A percentile compares a stretch with the other conserved stretches of the same genome.
phyloP scores from a whole-genome alignment of 2,329 filamentous ascomycete genomes.

The Cordyceps militaris region DNA sequence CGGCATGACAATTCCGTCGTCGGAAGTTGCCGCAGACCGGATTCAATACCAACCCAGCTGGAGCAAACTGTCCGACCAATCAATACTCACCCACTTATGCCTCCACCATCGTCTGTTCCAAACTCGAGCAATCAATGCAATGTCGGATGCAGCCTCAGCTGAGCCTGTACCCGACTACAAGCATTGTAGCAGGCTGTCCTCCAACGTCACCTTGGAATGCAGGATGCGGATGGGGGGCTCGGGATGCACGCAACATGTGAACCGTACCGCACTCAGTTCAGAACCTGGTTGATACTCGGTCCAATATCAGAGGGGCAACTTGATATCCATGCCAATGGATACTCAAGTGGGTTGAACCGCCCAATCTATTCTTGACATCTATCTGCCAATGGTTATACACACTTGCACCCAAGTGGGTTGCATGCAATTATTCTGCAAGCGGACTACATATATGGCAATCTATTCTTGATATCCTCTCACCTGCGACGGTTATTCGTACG shows the following conservation, averaged over 20 bases:
- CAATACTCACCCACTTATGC: not conserved
- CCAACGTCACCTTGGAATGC: no score
- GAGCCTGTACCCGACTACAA: not conserved
- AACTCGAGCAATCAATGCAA: not conserved
- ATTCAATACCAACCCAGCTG: not conserved
- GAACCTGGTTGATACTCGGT: not conserved
- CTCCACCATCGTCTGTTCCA: not conserved
- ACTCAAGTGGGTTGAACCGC: not conserved
- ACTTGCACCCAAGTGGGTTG: not conserved
- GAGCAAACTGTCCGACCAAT: not conserved
- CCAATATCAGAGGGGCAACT: not conserved
- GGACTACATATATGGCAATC: not conserved
- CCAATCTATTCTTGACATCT: not conserved
- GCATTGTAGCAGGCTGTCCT: no score
- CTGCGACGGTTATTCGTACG: no score
- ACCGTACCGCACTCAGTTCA: not conserved
- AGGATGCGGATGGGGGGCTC: no score
- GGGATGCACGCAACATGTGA: no score
- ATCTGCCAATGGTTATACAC: not conserved
- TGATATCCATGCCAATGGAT: not conserved
- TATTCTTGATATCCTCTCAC: not conserved
- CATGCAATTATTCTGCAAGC: not conserved
- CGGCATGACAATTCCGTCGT: not conserved
- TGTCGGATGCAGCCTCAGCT: not conserved
- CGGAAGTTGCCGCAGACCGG: not conserved